Conservation (phyloP, 2,329 filamentous ascomycete genomes). For the Ophiostoma quercus region DNA sequence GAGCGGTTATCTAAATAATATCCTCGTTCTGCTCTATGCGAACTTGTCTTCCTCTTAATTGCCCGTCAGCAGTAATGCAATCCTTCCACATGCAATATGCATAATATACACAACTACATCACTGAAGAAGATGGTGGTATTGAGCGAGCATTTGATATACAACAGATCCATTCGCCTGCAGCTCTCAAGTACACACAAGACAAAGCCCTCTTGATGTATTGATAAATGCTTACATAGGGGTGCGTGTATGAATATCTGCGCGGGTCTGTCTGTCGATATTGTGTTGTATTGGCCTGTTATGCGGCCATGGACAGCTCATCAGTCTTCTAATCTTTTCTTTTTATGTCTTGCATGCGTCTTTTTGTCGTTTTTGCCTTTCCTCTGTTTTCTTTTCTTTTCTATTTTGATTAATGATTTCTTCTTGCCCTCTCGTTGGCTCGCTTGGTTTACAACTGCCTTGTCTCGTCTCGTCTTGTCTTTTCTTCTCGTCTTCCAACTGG, state of each 20-base stretch:
- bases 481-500: neutral
- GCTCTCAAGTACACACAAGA: neutral
- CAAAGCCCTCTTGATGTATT: neutral
- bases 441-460: neutral
- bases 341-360: neutral
- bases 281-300: slow-evolving; percentile 8
- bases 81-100: neutral
- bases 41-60: neutral
- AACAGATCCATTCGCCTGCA: neutral
- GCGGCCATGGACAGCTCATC: slow-evolving; percentile 17
- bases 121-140: neutral
- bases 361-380: neutral
- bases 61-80: neutral
- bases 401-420: neutral
- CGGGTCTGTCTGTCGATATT: slow-evolving; percentile 7
- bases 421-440: neutral
- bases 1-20: neutral
- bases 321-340: slow-evolving; percentile 5
- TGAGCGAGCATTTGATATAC: neutral
- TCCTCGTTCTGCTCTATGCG: no score
- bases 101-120: neutral
- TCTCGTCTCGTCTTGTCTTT: neutral
- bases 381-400: neutral
- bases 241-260: neutral
- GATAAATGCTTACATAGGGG: neutral